Base-by-base conservation (phyloP, 768 basidiomycete species). In the Trametes maxima region DNA sequence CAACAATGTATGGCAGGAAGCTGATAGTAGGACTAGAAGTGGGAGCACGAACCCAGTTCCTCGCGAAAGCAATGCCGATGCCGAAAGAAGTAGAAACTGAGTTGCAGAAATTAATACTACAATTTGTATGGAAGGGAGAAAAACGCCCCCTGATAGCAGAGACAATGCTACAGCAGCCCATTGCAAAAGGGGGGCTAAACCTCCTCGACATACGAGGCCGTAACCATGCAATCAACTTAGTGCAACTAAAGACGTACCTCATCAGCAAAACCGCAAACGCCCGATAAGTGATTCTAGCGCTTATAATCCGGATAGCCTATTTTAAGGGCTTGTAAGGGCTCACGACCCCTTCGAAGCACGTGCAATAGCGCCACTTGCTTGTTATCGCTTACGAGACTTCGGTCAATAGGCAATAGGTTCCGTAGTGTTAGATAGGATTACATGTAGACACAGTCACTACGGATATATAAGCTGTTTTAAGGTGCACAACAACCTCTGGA, bases 11-110 rank as follows among this genome's bases (percentile, higher is more conserved):
- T 3, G 52, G 53, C 2, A 47, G 35, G 42, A 17, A 35, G 4
- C 53, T 67, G 0, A 40, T 70, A 0, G 65, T 60, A 2, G 21
- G 22, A 19, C 21, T 47, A 5, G 45, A 46, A 17, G n/a, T 46
- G 45, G 45, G 45, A 6, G 17, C 21, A 19, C 45, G 45, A 7
- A 46, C 45, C 8, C 45, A 46, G 17, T 46, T 22, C 19, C 45
- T 36, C 11, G 69, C 61, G 12, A 62, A 71, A 48, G 64, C 59
- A 3, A n/a, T n/a, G n/a, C n/a, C n/a, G n/a, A 71, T 70, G 69
- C 69, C 70, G 2, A 24, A 36, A 16, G n/a, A 1, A 1, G 52
- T 56, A 5, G 42, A 43, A 43, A 6, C 6, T n/a, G 10, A 5
- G 7, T 1, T 25, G 42, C 21, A 46, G 19, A n/a, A 24, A 17